These are phyloP conservation scores for Geranomyces michiganensis DNA, from an alignment of 192 early-diverging fungal genomes.

Conservation along the genomic window DNA sequence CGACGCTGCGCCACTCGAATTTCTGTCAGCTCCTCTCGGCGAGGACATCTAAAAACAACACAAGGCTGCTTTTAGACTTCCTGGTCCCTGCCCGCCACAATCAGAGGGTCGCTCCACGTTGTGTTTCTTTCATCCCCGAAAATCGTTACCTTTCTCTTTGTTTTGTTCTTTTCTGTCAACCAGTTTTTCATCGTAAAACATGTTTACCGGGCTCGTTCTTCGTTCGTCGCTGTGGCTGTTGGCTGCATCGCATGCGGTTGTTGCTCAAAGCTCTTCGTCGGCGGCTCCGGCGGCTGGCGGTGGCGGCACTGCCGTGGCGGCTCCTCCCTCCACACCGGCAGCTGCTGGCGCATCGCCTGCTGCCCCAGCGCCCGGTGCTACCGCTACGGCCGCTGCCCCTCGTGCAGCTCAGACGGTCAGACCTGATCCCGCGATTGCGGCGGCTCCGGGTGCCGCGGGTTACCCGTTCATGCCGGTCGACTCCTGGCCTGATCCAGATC, in stretches of 20 bases:
- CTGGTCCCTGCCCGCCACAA: too few species aligned
- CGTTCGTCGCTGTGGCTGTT: neutral
- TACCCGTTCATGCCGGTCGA: slow-evolving; percentile 25
- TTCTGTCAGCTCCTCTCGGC: too few species aligned
- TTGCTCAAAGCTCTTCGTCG: slow-evolving; percentile 1
- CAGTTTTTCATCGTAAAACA: neutral
- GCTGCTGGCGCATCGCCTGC: too few species aligned
- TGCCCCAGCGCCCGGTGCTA: neutral
- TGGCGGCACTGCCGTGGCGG: too few species aligned
- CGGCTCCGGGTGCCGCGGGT: neutral
- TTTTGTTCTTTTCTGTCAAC: too few species aligned
- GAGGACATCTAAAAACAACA: too few species aligned
- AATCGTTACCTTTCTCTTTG: too few species aligned
- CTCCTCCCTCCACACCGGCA: neutral
- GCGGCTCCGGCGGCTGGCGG: neutral
- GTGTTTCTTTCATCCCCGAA: too few species aligned
- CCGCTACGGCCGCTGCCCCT: neutral
- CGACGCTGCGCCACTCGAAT: too few species aligned
- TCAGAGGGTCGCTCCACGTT: too few species aligned
- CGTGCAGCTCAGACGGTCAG: neutral
- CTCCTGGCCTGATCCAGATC: too few species aligned
- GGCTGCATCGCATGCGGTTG: neutral
- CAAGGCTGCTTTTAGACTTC: too few species aligned
- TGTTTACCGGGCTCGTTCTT: neutral
- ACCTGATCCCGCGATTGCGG: neutral